phyloP scores from a whole-genome alignment of 202 grass and related monocot species.

The Panicum hallii region DNA sequence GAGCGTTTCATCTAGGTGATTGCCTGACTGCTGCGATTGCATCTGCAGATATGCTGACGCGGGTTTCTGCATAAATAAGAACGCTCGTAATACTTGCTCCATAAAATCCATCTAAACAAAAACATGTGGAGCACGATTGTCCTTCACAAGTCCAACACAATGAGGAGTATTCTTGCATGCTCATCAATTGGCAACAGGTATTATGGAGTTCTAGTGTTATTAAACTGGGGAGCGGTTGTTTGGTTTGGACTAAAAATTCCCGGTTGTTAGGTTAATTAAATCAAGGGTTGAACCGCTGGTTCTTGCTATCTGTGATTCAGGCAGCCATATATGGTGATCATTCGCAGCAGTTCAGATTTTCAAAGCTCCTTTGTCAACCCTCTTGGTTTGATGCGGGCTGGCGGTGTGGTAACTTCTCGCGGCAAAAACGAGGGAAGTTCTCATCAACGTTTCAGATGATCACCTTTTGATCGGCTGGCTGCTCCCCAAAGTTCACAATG shows the following conservation, averaged over 20 bases:
- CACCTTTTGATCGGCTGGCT: neutral
- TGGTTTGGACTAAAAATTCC: slow-evolving; percentile 10
- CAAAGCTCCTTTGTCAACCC: neutral
- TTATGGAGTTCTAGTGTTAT: neutral
- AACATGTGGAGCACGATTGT: neutral
- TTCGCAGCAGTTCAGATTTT: no score
- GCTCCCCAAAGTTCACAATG: neutral
- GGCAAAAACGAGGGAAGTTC: neutral
- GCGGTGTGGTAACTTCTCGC: no score
- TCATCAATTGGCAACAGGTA: neutral
- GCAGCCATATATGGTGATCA: neutral
- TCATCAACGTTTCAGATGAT: neutral
- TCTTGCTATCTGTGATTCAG: neutral
- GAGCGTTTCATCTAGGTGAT: neutral
- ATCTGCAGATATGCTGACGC: slow-evolving; percentile 23
- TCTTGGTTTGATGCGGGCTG: neutral
- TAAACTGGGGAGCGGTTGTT: neutral
- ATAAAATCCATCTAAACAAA: neutral
- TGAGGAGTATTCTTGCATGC: no score
- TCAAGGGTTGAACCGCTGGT: neutral
- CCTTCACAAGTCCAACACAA: neutral
- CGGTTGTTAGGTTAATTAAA: neutral
- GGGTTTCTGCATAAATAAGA: slow-evolving; percentile 18
- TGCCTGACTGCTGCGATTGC: neutral
- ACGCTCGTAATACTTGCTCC: neutral